Base-by-base conservation (phyloP, 805 yeast species). In the Cyberlindnera misumaiensis region DNA sequence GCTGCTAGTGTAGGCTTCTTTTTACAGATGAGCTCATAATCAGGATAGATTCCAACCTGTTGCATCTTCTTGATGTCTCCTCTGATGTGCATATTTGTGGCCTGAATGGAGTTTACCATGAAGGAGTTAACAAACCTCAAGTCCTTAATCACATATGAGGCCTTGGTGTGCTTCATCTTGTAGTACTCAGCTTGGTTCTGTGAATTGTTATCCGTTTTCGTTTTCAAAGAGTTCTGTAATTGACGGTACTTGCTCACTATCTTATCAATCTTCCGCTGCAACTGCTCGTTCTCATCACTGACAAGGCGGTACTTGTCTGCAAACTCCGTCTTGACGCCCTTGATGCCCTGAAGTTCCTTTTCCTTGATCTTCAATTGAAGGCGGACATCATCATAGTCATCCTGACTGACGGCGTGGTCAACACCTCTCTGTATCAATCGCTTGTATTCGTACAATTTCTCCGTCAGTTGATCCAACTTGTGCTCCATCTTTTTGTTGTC, bases 121-220 rank as follows among this genome's bases (percentile, higher is more conserved):
- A 60, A 64, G 7, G 54, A 46, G 36, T 60, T 52, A 44, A 56
- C 52, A 44, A 57, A 66, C 42, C 51, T 59, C 41, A 66, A 54
- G 44, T 65, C 71, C 9, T 57, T 50, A 16, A 56, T 52, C 31
- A 49, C 42, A 31, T 61, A 58, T 35, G 63, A 59, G 37, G 67
- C 53, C 40, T 75, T 77, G 33, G 66, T 65, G 34, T 73, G 57
- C 47, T 68, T 72, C 37, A 75, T 67, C 46, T 60, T 67, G 53
- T 67, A 70, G 39, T 70, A 64, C 26, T 66, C 66, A 43, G 65
- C 56, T 50, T 73, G 74, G 34, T 61, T 60, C 32, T 64, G 64
- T 26, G 64, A 51, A 10, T 30, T 29, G 3, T 34, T 15, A 14
- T 11, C 62, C 47, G 14, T 45, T 34, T 16, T 37, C 30, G n/a